Percentiles rank a stretch among this genome's conserved stretches.
Conservation (phyloP, 1,284 basidiomycete genomes). For the Takashimella koratensis region DNA sequence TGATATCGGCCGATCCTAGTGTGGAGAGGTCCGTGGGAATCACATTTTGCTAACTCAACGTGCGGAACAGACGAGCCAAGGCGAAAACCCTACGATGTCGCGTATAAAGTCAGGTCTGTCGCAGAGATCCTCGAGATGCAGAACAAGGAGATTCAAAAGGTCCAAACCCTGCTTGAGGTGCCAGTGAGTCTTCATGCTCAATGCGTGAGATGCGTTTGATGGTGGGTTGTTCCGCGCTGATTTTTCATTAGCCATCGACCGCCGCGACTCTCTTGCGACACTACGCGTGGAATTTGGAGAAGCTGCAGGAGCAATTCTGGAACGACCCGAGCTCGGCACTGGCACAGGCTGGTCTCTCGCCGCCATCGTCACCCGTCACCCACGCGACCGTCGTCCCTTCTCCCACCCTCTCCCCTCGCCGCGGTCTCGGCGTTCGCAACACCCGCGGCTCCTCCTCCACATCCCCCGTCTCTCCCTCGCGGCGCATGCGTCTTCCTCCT, state of each 20-base stretch:
- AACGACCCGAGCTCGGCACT: conserved; percentile 71
- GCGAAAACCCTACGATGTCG: conserved; percentile 49
- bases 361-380: conserved; percentile 41
- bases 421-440: conserved; percentile 25
- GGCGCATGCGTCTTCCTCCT: conserved; percentile 18
- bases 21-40: not conserved
- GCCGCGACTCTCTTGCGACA: conserved; percentile 79
- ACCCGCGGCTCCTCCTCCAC: conserved; percentile 31
- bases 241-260: conserved; percentile 51
- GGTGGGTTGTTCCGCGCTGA: too few relatives aligned
- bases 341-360: conserved; percentile 63
- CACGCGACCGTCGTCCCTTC: not conserved
- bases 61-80: conserved; percentile 33
- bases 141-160: conserved; percentile 71
- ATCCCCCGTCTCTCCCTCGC: conserved; percentile 29
- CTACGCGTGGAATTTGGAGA: conserved; percentile 93
- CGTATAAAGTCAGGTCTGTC: conserved; percentile 62
- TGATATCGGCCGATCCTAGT: not conserved
- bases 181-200: conserved; percentile 67
- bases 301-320: conserved; percentile 92
- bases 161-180: conserved; percentile 77
- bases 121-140: conserved; percentile 75
- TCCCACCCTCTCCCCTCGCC: conserved; percentile 36
- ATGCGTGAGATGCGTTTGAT: too few relatives aligned
- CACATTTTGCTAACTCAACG: not conserved